Evolutionary conservation across 768 basidiomycete genomes (phyloP), one percentile per base, ranked within the genome.

Genomic region (Rhizopogon salebrosus): DNA sequence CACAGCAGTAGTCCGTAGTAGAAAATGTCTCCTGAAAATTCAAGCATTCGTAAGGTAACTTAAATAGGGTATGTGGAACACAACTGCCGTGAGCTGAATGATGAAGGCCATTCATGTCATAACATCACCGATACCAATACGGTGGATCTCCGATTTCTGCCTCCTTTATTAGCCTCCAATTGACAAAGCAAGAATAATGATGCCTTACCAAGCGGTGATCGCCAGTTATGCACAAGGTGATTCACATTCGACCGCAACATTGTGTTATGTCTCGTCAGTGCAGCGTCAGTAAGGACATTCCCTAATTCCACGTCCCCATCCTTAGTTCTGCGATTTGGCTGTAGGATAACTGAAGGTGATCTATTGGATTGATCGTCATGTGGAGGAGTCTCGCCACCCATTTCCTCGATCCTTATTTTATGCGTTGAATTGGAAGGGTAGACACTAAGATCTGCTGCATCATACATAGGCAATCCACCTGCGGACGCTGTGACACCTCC

Each of bases 201-300:
- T 34, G 24, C 69, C 74, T 41, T 50, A 88, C 86, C 82, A 49
- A 89, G 83, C 1, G 87, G 87, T 22, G 84, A 87, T 40, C 77
- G 84, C 70, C 81, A 89, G 57, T 80, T 79, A 56, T 81, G 73
- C 45, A 87, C 75, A 68, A 85, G 67, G 38, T 75, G 78, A 56
- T 83, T 77, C 49, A 65, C 49, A 16, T n/a, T 35, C 43, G 50
- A 76, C 53, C 57, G 49, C 40, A 48, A 22, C n/a, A 13, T 53
- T 52, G 69, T 48, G 56, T 75, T 75, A 49, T 75, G 79, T 52
- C 70, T 68, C 8, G 73, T 70, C 26, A 80, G 55, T 60, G 77
- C 78, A 38, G 61, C 64, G 60, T 80, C 76, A 35, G 74, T 76
- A 52, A 76, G 56, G 45, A 60, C 54, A 41, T 27, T 37, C 6